Evolutionary conservation across 148 eudicot genomes (phyloP), one percentile per base, ranked within the genome.

Genomic region (Heliosperma pusillum): DNA sequence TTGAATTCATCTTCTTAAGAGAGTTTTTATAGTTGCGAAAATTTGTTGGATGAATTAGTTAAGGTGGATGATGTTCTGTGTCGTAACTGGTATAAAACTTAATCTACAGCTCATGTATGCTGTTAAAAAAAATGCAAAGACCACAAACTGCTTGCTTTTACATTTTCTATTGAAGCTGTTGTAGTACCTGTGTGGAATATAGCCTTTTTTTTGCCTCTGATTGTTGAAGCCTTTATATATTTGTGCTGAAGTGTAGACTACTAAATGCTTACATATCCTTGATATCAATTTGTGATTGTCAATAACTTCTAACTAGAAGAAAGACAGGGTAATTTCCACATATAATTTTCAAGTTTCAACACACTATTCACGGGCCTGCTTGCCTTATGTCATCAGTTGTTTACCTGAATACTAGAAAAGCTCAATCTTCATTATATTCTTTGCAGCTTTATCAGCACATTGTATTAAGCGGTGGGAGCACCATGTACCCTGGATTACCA

Each of bases 401-500:
- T 68, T 24, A 19, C 40, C 47, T 30, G 27, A 75, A 20, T 30
- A 29, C 22, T 64, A 26, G 52, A 36, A 44, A 52, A 63, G 27
- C 76, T 72, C 70, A 40, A 73, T 53, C 59, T 58, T 80, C 33
- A 22, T 78, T 65, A 69, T 79, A 44, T 59, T 74, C 75, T 84
- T 84, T 78, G 87, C 97, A 94, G 98, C 97, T 94, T 79, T 94
- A 94, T 80, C 98, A 94, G 76, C 98, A 91, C 77, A 92, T 94
- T 70, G 98, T 94, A 81, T 74, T 94, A 74, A 94, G 98, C 78
- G 98, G 98, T 50, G 98, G 98, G 69, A 94, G 98, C 77, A 92
- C 98, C 42, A 94, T 94, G 97, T 94, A 92, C 83, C 98, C 98
- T 74, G 98, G 98, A 83, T 83, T 94, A 72, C 98, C 98, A 70